phyloP scores from a whole-genome alignment of 345 rosid genomes.

The Pelargonium nanum region DNA sequence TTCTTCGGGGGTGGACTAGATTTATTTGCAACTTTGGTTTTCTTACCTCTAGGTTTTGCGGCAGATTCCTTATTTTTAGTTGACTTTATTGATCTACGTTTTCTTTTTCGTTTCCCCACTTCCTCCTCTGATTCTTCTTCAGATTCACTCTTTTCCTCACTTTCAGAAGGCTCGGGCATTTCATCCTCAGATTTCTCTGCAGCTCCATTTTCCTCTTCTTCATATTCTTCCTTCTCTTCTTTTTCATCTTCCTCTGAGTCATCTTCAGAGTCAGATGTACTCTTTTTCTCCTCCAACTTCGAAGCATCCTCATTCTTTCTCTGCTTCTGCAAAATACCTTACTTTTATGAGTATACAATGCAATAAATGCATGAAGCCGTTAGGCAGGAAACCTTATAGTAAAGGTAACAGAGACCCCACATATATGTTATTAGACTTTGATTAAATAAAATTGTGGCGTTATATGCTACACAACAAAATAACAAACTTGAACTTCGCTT shows the following conservation, averaged over 20 bases:
- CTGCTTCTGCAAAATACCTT: conserved; percentile 35
- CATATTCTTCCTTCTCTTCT: conserved; percentile 32
- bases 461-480: neutral
- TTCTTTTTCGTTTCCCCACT: conserved; percentile 40
- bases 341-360: neutral
- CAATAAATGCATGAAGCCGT: neutral
- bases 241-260: conserved; percentile 49
- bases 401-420: too few species aligned
- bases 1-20: conserved; percentile 40
- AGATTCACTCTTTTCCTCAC: conserved; percentile 56
- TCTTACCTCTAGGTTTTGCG: conserved; percentile 52
- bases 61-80: conserved; percentile 43
- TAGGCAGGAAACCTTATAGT: neutral
- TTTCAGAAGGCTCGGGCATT: conserved; percentile 42
- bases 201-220: conserved; percentile 53
- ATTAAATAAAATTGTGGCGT: neutral
- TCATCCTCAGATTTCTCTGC: conserved; percentile 56
- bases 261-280: conserved; percentile 35
- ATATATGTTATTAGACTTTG: too few species aligned
- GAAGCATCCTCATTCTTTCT: conserved; percentile 44
- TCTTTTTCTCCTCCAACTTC: conserved; percentile 29
- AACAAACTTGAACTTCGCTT: too few species aligned
- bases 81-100: conserved; percentile 20
- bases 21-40: conserved; percentile 21
- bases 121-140: conserved; percentile 77